Base-by-base conservation (phyloP, 257 asterid species). In the Solanum dulcamara region DNA sequence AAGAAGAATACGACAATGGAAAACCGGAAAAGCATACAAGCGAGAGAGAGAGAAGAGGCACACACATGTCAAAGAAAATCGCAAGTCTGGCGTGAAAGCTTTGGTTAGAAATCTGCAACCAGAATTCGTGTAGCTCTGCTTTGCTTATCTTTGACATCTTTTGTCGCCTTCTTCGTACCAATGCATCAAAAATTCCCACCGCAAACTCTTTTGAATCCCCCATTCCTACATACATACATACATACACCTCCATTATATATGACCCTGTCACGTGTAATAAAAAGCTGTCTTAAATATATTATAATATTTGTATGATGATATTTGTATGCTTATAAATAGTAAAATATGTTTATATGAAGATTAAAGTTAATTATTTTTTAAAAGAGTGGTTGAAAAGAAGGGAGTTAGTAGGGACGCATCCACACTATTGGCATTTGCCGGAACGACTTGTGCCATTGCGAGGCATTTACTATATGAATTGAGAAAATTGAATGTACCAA, bases 81-180 rank as follows among this genome's bases (percentile, higher is more conserved):
- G 94, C 97, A 37, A 95, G 97, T 64, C 99, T 97, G 48, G 97
- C 96, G 87, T 95, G 97, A 83, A 95, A 94, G 81, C 97, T 95
- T 83, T 91, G 91, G 88, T 94, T 96, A 37, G 99, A 95, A 85
- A 95, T 91, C 88, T 93, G 97, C 50, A 90, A 87, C 99, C 99
- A 95, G 85, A 92, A 93, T 8, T 95, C 97, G 82, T 90, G 94
- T 84, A 95, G 89, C 92, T 93, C 98, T 84, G 92, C 91, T 91
- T 93, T 95, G 12, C 90, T 94, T 84, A 95, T 89, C 85, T 81
- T 89, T 46, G 87, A 90, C 20, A 87, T 81, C 81, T 89, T 93
- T 90, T 91, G 97, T 86, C 96, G 40, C 88, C 94, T 75, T 91
- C 97, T 88, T 77, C 98, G 84, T n/a, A 92, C 94, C 84, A 94